These are phyloP conservation scores for Leccinum longicurvipes DNA, from an alignment of 768 basidiomycete species.

Conservation along the genomic window DNA sequence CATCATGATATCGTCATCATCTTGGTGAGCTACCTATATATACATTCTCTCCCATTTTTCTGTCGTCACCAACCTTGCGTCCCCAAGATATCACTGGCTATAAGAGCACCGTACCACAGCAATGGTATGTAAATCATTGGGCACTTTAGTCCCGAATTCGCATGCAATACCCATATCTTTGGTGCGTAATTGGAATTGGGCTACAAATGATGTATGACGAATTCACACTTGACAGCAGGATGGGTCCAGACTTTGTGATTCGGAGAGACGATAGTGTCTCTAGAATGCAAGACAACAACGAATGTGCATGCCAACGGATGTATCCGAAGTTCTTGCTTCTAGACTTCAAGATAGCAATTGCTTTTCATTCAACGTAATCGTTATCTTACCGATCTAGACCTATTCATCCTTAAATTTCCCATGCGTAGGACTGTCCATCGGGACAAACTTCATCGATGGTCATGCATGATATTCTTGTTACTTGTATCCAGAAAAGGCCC, in stretches of 20 bases:
- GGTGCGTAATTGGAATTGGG: background rate
- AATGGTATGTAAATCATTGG: background rate
- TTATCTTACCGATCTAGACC: slow-evolving; percentile 6
- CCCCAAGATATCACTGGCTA: background rate
- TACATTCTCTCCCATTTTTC: background rate
- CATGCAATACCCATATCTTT: background rate
- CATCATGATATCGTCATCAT: background rate
- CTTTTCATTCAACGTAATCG: background rate
- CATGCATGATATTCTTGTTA: slow-evolving; percentile 7
- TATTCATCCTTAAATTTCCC: background rate
- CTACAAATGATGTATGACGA: background rate
- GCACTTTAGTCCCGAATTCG: background rate
- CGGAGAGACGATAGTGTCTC: background rate
- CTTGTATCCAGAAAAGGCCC: slow-evolving; percentile 7
- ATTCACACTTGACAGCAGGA: background rate
- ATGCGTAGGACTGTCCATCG: background rate
- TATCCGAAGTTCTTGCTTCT: background rate
- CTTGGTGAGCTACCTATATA: background rate
- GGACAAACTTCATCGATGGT: slow-evolving; percentile 3
- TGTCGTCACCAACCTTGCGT: background rate
- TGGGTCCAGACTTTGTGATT: background rate
- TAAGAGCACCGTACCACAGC: background rate
- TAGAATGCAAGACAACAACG: background rate
- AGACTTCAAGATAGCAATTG: background rate
- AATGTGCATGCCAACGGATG: background rate